Evolutionary conservation across 2,329 filamentous ascomycete genomes (phyloP).

Genomic region (Ascochyta koolunga): DNA sequence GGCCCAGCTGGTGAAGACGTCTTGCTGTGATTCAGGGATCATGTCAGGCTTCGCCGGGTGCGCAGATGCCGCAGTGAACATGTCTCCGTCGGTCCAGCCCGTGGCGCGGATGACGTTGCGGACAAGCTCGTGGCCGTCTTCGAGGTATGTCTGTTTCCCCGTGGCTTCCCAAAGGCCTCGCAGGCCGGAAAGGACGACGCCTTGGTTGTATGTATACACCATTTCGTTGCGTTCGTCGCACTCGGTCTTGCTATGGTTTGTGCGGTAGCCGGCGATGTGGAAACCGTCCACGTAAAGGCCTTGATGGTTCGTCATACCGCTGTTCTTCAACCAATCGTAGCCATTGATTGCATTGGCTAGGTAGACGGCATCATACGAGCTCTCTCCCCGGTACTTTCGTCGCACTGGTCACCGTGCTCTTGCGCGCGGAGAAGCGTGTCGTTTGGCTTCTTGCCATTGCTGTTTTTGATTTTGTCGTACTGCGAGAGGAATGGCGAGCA

Average conservation of each 20-base stretch:
- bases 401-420: conserved; percentile 17
- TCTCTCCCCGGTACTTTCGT: not conserved
- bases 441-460: conserved; percentile 1
- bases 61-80: not conserved
- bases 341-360: conserved; percentile 75
- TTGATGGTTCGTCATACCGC: conserved; percentile 78
- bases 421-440: conserved; percentile 5
- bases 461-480: conserved; percentile 21
- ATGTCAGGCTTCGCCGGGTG: not conserved
- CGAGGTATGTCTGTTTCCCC: conserved; percentile 71
- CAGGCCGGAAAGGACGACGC: conserved; percentile 82
- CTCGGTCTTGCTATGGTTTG: conserved; percentile 66
- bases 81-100: conserved; percentile 64
- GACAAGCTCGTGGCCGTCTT: conserved; percentile 80
- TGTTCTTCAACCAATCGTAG: conserved; percentile 78
- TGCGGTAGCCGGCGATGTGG: conserved; percentile 71
- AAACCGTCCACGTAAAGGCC: conserved; percentile 88
- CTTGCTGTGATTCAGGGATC: conserved; percentile 11
- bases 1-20: conserved; percentile 59
- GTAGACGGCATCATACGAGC: conserved; percentile 64
- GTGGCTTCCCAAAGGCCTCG: conserved; percentile 81
- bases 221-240: conserved; percentile 85
- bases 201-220: conserved; percentile 97
- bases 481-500: conserved; percentile 67
- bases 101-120: conserved; percentile 76